Evolutionary conservation across 2,329 filamentous ascomycete genomes (phyloP), one percentile per base, ranked within the genome.

Genomic region (Fusarium protoensiforme): DNA sequence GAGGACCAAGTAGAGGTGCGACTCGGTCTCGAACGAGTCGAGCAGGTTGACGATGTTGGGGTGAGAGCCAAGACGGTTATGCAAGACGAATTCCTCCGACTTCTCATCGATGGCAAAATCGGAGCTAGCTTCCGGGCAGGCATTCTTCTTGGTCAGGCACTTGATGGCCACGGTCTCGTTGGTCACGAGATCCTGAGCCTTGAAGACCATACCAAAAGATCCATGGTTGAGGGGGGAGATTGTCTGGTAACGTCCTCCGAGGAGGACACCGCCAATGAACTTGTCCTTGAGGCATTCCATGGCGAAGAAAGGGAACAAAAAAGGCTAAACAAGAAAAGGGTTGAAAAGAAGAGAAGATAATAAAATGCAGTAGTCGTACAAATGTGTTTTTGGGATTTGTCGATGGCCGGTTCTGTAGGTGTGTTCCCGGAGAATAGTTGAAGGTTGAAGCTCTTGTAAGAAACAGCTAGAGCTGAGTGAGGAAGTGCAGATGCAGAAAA

Each of bases 201-300:
- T 92, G 84, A 98, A 98, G 78, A 99, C 96, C 94, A 98, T 97
- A 81, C 96, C 96, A 81, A 98, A 99, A 64, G 96, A 98, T 78
- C 96, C 96, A 89, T 98, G 95, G 82, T 99, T 99, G 85, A 99
- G 93, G 66, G 96, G 95, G 76, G 95, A 94, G 80, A 98, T 89
- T 65, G 95, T 97, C 85, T 93, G 88, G 83, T 96, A 99, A 76
- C 96, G 95, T 83, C 94, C 95, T 81, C 94, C 92, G 81, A 98
- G 91, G 81, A 97, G 85, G 84, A 93, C 90, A 83, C 93, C 94
- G 83, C 91, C 87, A 80, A 91, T 87, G 85, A 98, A 96, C 80
- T 91, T 89, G 85, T 95, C 91, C 85, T 92, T 91, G 87, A 97
- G 90, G 87, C 94, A 97, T 86, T 95, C 94, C 94, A 97, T 88